Base-by-base conservation (phyloP, 2,329 filamentous ascomycete species). In the Sporothrix phasma region DNA sequence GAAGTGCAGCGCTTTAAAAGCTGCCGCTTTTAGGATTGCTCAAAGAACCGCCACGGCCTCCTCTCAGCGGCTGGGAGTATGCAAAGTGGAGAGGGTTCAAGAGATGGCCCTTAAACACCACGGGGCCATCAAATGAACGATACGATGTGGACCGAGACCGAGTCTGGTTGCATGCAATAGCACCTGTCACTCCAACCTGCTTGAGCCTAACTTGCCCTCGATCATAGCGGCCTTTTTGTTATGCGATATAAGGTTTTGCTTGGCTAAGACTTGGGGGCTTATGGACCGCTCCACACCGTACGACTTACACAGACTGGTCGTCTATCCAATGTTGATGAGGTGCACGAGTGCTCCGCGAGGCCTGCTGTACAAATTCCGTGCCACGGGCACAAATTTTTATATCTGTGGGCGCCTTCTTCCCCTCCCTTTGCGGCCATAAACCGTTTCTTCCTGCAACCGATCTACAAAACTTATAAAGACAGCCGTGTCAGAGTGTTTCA, bases 1-100 rank as follows among this genome's bases (percentile, higher is more conserved):
- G 61, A 58, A n/a, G 62, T 61, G 62, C 63, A 49, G 51, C 51
- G 51, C 51, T 54, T 66, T 10, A 67, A 65, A 68, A 59, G n/a
- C n/a, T n/a, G n/a, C n/a, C n/a, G n/a, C n/a, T n/a, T n/a, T n/a
- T n/a, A n/a, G n/a, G n/a, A 8, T 26, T 15, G 45, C 45, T 24
- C 15, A 37, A 1, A 37, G 34, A 37, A 37, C 11, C 34, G 7
- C 15, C 34, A 37, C 1, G 15, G 34, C 11, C 34, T n/a, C 24
- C n/a, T 11, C 43, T 22, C 19, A 31, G 59, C 59, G 59, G 59
- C 46, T 62, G 46, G 46, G 15, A 24, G 59, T 7, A 29, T 8
- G 34, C 31, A 15, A 41, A 41, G 34, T 51, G 59, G 59, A 43
- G 29, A 39, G 19, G 3, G 22, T 6, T 8, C 6, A 24, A 24